A percentile compares a stretch with the other conserved stretches of the same genome.
Evolutionary conservation across 2,329 filamentous ascomycete species (phyloP).

Genomic region (Dryadomyces quercivorus): DNA sequence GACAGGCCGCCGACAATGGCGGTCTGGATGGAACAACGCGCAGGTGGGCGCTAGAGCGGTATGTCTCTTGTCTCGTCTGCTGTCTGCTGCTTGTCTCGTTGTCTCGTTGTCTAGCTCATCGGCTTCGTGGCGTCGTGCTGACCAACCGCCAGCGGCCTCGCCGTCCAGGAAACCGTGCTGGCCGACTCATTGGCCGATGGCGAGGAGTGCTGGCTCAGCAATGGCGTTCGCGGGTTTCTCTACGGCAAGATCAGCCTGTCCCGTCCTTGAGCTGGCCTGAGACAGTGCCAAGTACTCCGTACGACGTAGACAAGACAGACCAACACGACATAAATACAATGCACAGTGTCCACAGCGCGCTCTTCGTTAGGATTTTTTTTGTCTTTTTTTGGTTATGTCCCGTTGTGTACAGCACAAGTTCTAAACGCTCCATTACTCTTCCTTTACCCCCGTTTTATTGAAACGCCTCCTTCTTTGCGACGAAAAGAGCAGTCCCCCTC

Average conservation of each 20-base stretch:
- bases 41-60: conserved; percentile 68
- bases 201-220: conserved; percentile 81
- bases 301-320: too few species aligned
- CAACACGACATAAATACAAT: not conserved
- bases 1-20: conserved; percentile 39
- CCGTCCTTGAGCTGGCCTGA: too few species aligned
- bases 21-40: conserved; percentile 76
- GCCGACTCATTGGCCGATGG: conserved; percentile 50
- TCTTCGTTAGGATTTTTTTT: not conserved
- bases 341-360: not conserved
- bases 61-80: conserved; percentile 12
- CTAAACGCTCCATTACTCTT: not conserved
- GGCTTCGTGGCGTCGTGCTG: not conserved
- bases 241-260: conserved; percentile 25
- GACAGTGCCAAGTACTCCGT: too few species aligned
- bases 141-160: conserved; percentile 35
- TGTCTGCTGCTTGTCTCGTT: not conserved
- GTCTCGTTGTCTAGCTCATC: not conserved
- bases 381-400: not conserved
- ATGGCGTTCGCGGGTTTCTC: conserved; percentile 71
- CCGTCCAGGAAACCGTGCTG: conserved; percentile 50
- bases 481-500: not conserved
- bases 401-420: not conserved
- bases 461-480: not conserved
- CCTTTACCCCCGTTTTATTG: not conserved